Conservation (phyloP, 768 basidiomycete species). For the Leccinum truebloodii region DNA sequence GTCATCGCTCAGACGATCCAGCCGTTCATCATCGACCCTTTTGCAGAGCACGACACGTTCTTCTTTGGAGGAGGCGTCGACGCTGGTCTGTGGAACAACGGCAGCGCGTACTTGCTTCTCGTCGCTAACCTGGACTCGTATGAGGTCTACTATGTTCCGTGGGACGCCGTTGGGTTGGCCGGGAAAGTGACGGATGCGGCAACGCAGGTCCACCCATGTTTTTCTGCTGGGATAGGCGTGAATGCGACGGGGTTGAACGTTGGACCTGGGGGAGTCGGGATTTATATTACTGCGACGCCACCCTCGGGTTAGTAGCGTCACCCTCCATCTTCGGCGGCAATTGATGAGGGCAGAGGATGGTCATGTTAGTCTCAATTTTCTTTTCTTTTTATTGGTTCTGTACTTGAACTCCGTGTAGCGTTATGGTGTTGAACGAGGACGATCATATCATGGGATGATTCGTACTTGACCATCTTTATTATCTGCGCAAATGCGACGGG, state of each 20-base stretch:
- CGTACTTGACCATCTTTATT: too few species aligned
- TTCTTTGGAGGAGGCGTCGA: conserved; percentile 21
- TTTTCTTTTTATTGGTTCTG: too few species aligned
- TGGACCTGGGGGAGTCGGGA: conserved; percentile 19
- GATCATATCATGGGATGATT: too few species aligned
- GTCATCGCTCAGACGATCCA: conserved; percentile 13
- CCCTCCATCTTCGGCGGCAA: not conserved
- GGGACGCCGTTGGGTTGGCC: conserved; percentile 18
- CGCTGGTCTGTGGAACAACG: conserved; percentile 23
- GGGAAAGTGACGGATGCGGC: conserved; percentile 14
- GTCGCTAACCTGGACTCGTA: conserved; percentile 11
- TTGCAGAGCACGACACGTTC: conserved; percentile 9
- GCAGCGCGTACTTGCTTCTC: conserved; percentile 26
- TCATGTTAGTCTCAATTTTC: too few species aligned
- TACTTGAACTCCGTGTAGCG: too few species aligned
- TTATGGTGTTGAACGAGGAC: too few species aligned
- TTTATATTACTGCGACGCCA: conserved; percentile 20
- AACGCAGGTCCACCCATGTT: conserved; percentile 19
- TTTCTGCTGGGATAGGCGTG: conserved; percentile 13
- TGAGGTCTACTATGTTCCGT: conserved; percentile 15
- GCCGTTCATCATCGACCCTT: conserved; percentile 24
- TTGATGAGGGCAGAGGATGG: not conserved
- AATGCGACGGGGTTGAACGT: conserved; percentile 26
- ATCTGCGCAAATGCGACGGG: conserved; percentile 20
- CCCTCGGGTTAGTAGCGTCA: not conserved